Evolutionary conservation across 2,329 filamentous ascomycete genomes (phyloP), one percentile per base, ranked within the genome.

Genomic region (Aschersonia sp.): DNA sequence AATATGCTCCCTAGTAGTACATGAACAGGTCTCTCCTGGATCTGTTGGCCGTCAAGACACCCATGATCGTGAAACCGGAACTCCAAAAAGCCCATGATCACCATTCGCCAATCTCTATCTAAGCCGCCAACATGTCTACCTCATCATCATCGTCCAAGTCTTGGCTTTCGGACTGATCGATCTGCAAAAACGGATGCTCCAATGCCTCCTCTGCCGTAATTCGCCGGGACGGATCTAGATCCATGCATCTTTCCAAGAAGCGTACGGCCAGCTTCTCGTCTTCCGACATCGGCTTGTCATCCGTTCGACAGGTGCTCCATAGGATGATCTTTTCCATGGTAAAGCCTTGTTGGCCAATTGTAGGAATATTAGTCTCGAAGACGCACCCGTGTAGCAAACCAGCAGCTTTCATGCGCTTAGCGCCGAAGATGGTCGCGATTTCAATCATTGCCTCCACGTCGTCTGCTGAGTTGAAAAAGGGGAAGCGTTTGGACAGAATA

Each of bases 381-480:
- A 94, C 80, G 57, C 89, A 86, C 1, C 92, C 92, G 59, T 98
- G 92, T 45, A 95, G 71, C 14, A 87, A 70, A 0, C 87, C 87
- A 4, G 84, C 85, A 35, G 77, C 71, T 59, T 83, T 85, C 90
- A 98, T 97, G 49, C 82, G 80, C 59, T 77, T 81, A 41, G 75
- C 74, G 45, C 92, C 92, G 62, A 97, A 95, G 51, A 98, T 94
- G 49, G 87, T 94, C 37, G 89, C 86, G 54, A 98, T 94, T 65
- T 98, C 92, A 55, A 98, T 90, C 76, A 95, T 84, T 46, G 92
- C 92, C 60, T 98, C 92, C 44, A 98, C 84, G 58, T 98, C 92
- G 62, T 98, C 92, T n/a, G 88, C 84, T 43, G 87, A 94, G 66
- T 98, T 95, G 73, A 98, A 98, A 66, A 98, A 98, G 1, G 92